Conservation (phyloP, 2,329 filamentous ascomycete genomes). For the Pseudocercospora vitis region DNA sequence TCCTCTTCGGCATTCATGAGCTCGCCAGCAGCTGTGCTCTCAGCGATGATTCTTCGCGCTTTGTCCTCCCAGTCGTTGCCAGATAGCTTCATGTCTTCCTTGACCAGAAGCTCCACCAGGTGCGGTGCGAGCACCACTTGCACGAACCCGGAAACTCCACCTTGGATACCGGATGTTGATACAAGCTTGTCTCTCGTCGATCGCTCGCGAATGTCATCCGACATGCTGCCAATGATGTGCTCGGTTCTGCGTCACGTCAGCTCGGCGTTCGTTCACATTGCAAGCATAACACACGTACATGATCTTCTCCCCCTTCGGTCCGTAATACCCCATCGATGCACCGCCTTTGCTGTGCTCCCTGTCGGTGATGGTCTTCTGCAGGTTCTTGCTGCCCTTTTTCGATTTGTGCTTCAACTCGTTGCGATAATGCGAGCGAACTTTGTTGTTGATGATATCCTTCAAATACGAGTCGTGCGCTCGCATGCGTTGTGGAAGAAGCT, state of each 20-base stretch:
- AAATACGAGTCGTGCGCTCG: constrained; percentile 29
- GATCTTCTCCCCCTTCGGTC: constrained; percentile 37
- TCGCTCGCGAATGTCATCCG: constrained; percentile 31
- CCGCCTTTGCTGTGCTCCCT: constrained; percentile 12
- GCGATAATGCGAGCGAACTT: constrained; percentile 29
- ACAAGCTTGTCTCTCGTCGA: constrained; percentile 36
- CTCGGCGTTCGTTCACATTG: neutral
- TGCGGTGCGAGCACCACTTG: constrained; percentile 41
- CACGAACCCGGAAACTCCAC: constrained; percentile 40
- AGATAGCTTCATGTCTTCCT: constrained; percentile 36
- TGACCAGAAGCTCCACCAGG: constrained; percentile 38
- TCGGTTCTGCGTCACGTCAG: constrained; percentile 32
- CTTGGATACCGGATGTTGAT: constrained; percentile 34
- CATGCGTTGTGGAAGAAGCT: constrained; percentile 29
- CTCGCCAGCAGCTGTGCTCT: constrained; percentile 38
- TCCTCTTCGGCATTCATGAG: constrained; percentile 35
- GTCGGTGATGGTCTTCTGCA: constrained; percentile 19
- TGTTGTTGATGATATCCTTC: constrained; percentile 30
- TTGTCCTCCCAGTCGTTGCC: constrained; percentile 19
- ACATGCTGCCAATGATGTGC: constrained; percentile 34
- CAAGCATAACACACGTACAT: constrained; percentile 30
- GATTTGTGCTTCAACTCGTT: constrained; percentile 27
- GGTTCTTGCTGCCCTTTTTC: constrained; percentile 27
- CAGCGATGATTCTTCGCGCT: constrained; percentile 31
- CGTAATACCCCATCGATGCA: constrained; percentile 38